Evolutionary conservation across 495 filamentous ascomycete species (phyloP).

Genomic region (Cercophora scortea): DNA sequence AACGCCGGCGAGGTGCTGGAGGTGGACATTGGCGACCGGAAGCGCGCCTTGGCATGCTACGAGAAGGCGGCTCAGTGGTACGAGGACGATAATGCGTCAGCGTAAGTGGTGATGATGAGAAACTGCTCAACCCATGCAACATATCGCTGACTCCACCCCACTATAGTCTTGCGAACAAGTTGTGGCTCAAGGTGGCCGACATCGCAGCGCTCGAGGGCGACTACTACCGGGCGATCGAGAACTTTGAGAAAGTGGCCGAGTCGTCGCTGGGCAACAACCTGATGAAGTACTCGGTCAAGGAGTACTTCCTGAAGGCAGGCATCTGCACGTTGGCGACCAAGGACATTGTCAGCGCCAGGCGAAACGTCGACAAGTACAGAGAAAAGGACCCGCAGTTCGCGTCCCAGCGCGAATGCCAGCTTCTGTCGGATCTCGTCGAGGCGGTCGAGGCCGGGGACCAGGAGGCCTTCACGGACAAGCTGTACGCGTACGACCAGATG

Average conservation of each 20-base stretch:
- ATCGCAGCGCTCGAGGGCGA: conserved; percentile 70
- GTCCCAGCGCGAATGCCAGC: conserved; percentile 66
- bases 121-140: not conserved
- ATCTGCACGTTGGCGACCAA: conserved; percentile 72
- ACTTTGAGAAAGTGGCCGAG: conserved; percentile 73
- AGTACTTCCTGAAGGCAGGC: conserved; percentile 86
- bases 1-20: conserved; percentile 78
- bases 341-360: conserved; percentile 66
- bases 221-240: conserved; percentile 71
- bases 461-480: conserved; percentile 74
- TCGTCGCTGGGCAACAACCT: conserved; percentile 66
- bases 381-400: conserved; percentile 74
- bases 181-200: conserved; percentile 82
- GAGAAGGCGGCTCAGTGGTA: conserved; percentile 81
- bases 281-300: conserved; percentile 88
- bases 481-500: conserved; percentile 81
- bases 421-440: conserved; percentile 65
- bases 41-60: conserved; percentile 69
- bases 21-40: conserved; percentile 65
- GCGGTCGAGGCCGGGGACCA: conserved; percentile 65
- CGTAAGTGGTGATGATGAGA: conserved; percentile 43
- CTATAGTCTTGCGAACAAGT: conserved; percentile 78
- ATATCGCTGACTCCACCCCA: not conserved
- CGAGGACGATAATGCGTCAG: conserved; percentile 76
- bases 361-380: conserved; percentile 70